Conservation (phyloP, 176 grass and related monocot species). For the Rhynchospora breviuscula region DNA sequence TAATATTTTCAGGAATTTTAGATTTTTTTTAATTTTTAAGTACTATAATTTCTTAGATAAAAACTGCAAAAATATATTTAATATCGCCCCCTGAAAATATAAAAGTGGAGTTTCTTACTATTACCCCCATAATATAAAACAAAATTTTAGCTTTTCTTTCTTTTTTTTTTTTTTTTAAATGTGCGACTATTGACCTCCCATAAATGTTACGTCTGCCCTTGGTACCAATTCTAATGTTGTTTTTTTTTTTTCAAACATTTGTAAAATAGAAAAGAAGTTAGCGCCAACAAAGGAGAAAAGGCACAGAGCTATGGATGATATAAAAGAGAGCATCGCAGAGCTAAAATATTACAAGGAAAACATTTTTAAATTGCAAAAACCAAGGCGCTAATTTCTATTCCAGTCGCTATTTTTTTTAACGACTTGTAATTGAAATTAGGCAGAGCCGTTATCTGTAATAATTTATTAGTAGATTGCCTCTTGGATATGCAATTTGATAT, state of each 20-base stretch:
- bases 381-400: constrained; percentile 22
- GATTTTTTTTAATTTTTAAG: background rate
- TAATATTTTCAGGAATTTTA: background rate
- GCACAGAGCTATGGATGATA: constrained; percentile 92
- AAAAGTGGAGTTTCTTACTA: background rate
- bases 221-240: background rate
- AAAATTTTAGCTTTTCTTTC: background rate
- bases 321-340: constrained; percentile 70
- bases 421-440: background rate
- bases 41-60: background rate
- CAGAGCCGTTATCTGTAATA: background rate
- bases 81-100: background rate
- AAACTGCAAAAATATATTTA: background rate
- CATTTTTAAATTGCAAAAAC: constrained; percentile 63
- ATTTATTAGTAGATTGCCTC: background rate
- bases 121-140: background rate
- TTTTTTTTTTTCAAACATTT: background rate
- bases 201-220: background rate
- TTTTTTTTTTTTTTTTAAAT: background rate
- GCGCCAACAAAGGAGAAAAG: constrained; percentile 55
- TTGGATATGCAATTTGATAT: constrained; percentile 2
- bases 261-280: constrained; percentile 51
- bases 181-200: background rate
- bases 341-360: constrained; percentile 78
- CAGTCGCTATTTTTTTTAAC: background rate